Percentiles rank a stretch among this genome's conserved stretches.
Conservation (phyloP, 2,329 filamentous ascomycete genomes). For the Helotiales sp. region DNA sequence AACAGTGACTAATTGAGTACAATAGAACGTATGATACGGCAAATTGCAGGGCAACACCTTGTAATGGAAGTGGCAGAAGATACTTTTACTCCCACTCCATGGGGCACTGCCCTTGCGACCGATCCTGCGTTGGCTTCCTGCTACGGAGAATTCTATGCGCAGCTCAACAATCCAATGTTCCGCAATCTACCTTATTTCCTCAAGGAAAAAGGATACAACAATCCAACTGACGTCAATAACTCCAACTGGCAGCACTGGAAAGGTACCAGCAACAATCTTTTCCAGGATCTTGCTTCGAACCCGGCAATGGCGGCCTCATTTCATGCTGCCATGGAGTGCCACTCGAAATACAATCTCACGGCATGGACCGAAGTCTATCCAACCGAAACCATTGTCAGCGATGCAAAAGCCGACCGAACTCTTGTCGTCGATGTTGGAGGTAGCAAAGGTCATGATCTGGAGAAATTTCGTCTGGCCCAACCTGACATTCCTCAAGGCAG, state of each 20-base stretch:
- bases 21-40: too few species aligned
- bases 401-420: slow-evolving; percentile 29
- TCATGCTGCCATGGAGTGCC: slow-evolving; percentile 40
- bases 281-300: slow-evolving; percentile 35
- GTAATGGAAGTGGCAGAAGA: too few species aligned
- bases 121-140: too few species aligned
- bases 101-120: too few species aligned
- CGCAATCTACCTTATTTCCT: neutral
- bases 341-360: slow-evolving; percentile 40
- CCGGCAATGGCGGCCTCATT: slow-evolving; percentile 35
- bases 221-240: slow-evolving; percentile 36
- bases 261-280: slow-evolving; percentile 32
- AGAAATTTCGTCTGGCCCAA: slow-evolving; percentile 33
- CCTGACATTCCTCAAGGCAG: slow-evolving; percentile 15
- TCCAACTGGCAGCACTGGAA: slow-evolving; percentile 38
- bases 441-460: slow-evolving; percentile 18
- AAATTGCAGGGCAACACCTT: too few species aligned
- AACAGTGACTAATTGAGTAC: too few species aligned
- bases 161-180: neutral
- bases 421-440: slow-evolving; percentile 17
- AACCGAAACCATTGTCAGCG: slow-evolving; percentile 32
- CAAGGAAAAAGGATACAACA: too few species aligned
- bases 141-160: too few species aligned
- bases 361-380: slow-evolving; percentile 40
- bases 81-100: too few species aligned